These are phyloP conservation scores for Aspergillus transmontanensis DNA, from an alignment of 2,329 filamentous ascomycete genomes.

Conservation along the genomic window DNA sequence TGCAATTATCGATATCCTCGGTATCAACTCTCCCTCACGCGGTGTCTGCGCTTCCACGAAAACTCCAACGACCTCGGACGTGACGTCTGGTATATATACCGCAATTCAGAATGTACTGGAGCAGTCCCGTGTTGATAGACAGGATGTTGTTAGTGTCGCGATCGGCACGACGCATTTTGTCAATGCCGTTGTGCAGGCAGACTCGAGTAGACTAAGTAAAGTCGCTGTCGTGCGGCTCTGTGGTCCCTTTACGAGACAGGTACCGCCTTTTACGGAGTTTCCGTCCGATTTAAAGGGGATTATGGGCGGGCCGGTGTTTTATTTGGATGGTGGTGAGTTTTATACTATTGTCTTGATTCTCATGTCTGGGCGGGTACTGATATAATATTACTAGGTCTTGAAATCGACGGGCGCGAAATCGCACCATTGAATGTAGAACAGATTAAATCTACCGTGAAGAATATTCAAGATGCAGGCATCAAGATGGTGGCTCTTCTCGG, in stretches of 20 bases:
- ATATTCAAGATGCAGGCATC: slow-evolving; percentile 48
- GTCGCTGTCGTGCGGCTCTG: slow-evolving; percentile 58
- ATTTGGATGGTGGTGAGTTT: slow-evolving; percentile 47
- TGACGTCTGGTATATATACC: slow-evolving; percentile 45
- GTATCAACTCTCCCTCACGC: slow-evolving; percentile 24
- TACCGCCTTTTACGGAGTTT: slow-evolving; percentile 55
- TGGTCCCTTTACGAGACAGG: slow-evolving; percentile 51
- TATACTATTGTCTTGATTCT: background rate
- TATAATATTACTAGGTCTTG: slow-evolving; percentile 35
- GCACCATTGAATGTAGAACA: slow-evolving; percentile 8
- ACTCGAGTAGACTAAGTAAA: slow-evolving; percentile 51
- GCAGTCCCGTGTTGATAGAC: slow-evolving; percentile 32
- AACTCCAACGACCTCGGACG: slow-evolving; percentile 44
- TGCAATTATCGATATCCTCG: slow-evolving; percentile 32
- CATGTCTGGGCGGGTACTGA: background rate
- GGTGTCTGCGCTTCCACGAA: slow-evolving; percentile 38
- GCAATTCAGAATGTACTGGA: slow-evolving; percentile 41
- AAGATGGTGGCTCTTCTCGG: slow-evolving; percentile 57
- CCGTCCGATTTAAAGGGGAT: slow-evolving; percentile 49
- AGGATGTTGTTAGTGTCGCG: slow-evolving; percentile 48
- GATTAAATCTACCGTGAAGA: slow-evolving; percentile 34
- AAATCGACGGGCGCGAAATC: slow-evolving; percentile 42
- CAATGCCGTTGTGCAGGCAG: slow-evolving; percentile 55
- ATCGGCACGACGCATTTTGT: slow-evolving; percentile 58
- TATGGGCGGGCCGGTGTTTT: slow-evolving; percentile 50